These are phyloP conservation scores for Dactylella cylindrospora DNA, from an alignment of 2,329 filamentous ascomycete genomes.

Conservation along the genomic window DNA sequence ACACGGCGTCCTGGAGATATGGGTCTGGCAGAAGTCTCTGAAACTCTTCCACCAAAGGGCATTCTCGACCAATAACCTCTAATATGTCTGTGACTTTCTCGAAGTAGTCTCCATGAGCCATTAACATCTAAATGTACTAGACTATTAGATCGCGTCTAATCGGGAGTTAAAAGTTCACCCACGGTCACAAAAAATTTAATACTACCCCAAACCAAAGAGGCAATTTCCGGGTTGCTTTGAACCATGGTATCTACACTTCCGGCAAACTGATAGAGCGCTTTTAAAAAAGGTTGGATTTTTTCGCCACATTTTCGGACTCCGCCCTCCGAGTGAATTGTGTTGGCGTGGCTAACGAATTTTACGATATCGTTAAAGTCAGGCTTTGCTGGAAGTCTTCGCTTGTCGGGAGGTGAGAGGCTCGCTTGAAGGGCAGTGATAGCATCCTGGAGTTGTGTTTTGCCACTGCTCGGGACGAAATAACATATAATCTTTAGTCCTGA, in stretches of 20 bases:
- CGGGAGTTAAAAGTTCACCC: too few species aligned
- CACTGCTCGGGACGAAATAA: too few species aligned
- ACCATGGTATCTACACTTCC: constrained; percentile 9
- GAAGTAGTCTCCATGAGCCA: constrained; percentile 10
- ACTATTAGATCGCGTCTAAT: neutral
- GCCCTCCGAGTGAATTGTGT: neutral
- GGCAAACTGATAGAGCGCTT: constrained; percentile 3
- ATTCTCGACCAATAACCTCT: constrained; percentile 3
- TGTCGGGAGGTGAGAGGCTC: neutral
- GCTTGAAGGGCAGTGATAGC: neutral
- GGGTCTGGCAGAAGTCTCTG: constrained; percentile 3
- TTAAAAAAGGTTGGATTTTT: constrained; percentile 3
- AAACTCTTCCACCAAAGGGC: constrained; percentile 11
- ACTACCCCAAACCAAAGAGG: constrained; percentile 10
- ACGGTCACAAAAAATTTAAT: constrained; percentile 12
- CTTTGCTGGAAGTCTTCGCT: constrained; percentile 2
- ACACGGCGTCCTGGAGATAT: constrained; percentile 3
- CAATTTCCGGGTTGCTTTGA: constrained; percentile 14
- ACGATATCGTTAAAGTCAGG: constrained; percentile 5
- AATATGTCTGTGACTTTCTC: constrained; percentile 1
- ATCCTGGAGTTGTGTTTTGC: constrained; percentile 4
- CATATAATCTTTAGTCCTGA: too few species aligned
- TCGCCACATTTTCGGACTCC: neutral
- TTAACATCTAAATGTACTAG: neutral
- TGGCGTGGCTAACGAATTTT: constrained; percentile 1